Evolutionary conservation across 2,329 filamentous ascomycete species (phyloP).

Genomic region (Colletotrichum sp.): DNA sequence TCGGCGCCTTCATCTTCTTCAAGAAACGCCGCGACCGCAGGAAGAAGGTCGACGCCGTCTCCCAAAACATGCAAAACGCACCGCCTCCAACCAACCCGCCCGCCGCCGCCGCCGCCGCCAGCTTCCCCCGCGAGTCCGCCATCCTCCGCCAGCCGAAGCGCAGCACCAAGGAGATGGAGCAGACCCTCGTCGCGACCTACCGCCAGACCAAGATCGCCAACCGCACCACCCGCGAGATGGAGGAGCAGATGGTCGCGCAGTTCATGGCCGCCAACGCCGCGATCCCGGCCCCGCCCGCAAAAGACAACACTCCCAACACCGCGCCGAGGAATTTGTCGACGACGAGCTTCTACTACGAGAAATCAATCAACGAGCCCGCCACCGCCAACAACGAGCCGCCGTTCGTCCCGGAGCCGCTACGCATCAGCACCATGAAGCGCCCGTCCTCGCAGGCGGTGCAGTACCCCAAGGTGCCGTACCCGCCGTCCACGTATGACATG

Average conservation of each 20-base stretch:
- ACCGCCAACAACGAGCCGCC: background rate
- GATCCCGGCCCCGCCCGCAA: background rate
- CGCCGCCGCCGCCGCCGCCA: background rate
- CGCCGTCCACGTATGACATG: constrained; percentile 3
- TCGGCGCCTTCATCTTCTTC: constrained; percentile 3
- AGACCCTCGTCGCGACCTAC: background rate
- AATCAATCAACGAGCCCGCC: background rate
- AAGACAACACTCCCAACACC: background rate
- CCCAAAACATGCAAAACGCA: constrained; percentile 6
- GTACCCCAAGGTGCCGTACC: background rate
- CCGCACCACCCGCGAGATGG: constrained; percentile 11
- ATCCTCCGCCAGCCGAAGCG: background rate
- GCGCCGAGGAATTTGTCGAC: background rate
- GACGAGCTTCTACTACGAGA: constrained; percentile 16
- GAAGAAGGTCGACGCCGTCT: constrained; percentile 11
- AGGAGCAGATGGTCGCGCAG: constrained; percentile 14
- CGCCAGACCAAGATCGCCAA: constrained; percentile 11
- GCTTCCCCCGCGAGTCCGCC: background rate
- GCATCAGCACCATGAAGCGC: background rate
- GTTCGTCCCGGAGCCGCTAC: background rate
- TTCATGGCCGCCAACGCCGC: background rate
- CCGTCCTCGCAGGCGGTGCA: background rate
- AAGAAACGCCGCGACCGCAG: constrained; percentile 1
- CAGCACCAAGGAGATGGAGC: constrained; percentile 2
- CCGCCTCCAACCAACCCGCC: background rate